Conservation (phyloP, 306 rosid genomes). For the Cucurbita pepo region DNA sequence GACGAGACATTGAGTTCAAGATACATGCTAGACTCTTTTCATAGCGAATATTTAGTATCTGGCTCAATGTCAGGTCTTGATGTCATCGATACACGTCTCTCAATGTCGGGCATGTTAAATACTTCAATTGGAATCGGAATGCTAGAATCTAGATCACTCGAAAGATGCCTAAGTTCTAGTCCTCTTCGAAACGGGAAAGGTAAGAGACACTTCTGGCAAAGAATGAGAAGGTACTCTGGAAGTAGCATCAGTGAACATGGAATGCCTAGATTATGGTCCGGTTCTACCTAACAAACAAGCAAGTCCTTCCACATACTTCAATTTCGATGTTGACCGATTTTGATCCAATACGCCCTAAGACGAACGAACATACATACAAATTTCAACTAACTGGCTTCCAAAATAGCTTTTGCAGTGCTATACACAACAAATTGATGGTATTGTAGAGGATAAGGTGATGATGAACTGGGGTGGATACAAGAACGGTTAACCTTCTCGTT, state of each 20-base stretch:
- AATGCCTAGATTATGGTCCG: constrained; percentile 27
- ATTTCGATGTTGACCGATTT: background rate
- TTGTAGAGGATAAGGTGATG: background rate
- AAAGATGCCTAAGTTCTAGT: constrained; percentile 57
- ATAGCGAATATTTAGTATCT: constrained; percentile 28
- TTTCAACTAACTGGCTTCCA: background rate
- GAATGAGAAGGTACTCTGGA: constrained; percentile 43
- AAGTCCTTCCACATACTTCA: background rate
- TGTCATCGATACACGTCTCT: constrained; percentile 26
- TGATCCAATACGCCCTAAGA: background rate
- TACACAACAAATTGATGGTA: background rate
- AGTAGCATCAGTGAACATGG: constrained; percentile 70
- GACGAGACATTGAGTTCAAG: constrained; percentile 23
- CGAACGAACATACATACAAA: background rate
- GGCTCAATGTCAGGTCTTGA: constrained; percentile 27
- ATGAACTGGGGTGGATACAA: background rate
- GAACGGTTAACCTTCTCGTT: background rate
- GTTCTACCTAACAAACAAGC: constrained; percentile 15
- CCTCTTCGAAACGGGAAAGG: constrained; percentile 46
- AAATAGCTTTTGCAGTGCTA: background rate
- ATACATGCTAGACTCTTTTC: constrained; percentile 32
- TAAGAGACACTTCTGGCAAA: constrained; percentile 43
- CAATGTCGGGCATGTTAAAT: constrained; percentile 34
- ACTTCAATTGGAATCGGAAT: constrained; percentile 21
- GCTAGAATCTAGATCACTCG: constrained; percentile 32